These are phyloP conservation scores for Fistulifera pelliculosa DNA, from an alignment of 108 stramenopile species.

Conservation along the genomic window DNA sequence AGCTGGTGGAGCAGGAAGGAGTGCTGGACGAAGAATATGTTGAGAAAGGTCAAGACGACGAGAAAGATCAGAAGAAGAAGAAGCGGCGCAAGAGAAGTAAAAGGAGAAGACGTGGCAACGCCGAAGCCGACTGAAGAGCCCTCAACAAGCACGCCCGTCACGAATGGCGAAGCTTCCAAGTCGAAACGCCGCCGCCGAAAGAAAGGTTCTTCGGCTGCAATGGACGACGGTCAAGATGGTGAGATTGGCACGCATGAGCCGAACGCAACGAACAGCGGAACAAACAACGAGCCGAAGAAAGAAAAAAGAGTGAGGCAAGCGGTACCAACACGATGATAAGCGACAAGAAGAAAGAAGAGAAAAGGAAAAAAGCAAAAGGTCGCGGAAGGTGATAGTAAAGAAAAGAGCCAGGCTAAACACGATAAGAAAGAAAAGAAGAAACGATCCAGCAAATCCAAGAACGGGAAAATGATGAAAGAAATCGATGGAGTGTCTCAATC, in stretches of 20 bases:
- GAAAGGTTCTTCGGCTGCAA: slow-evolving; percentile 4
- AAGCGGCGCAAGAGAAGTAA: slow-evolving; percentile 8
- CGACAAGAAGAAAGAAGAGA: too few species aligned
- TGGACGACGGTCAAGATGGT: slow-evolving; percentile 7
- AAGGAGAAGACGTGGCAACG: background rate
- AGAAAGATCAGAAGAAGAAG: slow-evolving; percentile 15
- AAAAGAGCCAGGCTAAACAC: background rate
- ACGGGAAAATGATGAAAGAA: slow-evolving; percentile 5
- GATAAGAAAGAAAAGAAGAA: slow-evolving; percentile 20
- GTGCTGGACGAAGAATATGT: slow-evolving; percentile 5
- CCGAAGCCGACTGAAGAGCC: background rate
- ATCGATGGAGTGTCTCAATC: slow-evolving; percentile 60
- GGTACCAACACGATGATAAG: too few species aligned
- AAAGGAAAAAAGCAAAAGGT: background rate
- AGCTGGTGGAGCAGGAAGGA: slow-evolving; percentile 15
- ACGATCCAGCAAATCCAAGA: slow-evolving; percentile 22
- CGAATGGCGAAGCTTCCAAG: background rate
- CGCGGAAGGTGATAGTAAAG: background rate
- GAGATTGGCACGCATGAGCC: too few species aligned
- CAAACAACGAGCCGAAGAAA: too few species aligned
- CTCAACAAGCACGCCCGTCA: background rate
- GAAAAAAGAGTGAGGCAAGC: too few species aligned
- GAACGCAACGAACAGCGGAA: too few species aligned
- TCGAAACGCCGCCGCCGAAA: slow-evolving; percentile 24
- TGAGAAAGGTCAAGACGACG: slow-evolving; percentile 11